Conservation (phyloP, 768 basidiomycete species). For the Lactarius sp. region DNA sequence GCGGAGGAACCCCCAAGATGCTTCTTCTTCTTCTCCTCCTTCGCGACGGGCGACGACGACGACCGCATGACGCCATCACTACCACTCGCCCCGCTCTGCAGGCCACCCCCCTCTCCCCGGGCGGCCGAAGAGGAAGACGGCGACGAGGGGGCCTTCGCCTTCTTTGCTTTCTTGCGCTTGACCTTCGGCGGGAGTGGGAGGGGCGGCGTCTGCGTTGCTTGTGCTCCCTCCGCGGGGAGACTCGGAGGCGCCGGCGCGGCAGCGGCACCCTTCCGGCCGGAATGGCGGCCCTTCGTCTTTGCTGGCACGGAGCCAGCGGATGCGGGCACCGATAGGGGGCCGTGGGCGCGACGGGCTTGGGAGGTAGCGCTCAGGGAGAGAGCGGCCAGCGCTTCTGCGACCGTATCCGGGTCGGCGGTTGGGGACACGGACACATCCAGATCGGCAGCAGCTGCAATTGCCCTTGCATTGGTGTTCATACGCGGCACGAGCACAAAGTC, state of each 20-base stretch:
- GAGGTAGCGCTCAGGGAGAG: slow-evolving; percentile 1
- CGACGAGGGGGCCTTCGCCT: not conserved
- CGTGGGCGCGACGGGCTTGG: not conserved
- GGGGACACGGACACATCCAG: not conserved
- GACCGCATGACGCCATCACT: not conserved
- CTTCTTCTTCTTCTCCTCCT: not conserved
- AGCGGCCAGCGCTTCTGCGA: not conserved
- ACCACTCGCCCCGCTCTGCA: not conserved
- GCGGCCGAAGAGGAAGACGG: not conserved
- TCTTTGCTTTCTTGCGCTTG: not conserved
- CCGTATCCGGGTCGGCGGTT: not conserved
- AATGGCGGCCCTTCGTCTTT: not conserved
- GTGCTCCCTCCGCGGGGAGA: not conserved
- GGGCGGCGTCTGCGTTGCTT: slow-evolving; percentile 11
- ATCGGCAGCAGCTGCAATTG: slow-evolving; percentile 41
- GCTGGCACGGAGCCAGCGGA: not conserved
- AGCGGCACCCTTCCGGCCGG: not conserved
- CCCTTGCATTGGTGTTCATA: slow-evolving; percentile 50
- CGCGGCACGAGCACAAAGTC: slow-evolving; percentile 37
- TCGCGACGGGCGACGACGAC: not conserved
- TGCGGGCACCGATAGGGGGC: no score
- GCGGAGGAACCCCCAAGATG: not conserved
- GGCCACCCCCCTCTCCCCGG: not conserved
- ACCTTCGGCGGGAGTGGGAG: not conserved
- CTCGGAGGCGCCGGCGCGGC: not conserved